A percentile compares a stretch with the other conserved stretches of the same genome.
Evolutionary conservation across 768 basidiomycete genomes (phyloP).

Genomic region (Lyophyllum semitale): DNA sequence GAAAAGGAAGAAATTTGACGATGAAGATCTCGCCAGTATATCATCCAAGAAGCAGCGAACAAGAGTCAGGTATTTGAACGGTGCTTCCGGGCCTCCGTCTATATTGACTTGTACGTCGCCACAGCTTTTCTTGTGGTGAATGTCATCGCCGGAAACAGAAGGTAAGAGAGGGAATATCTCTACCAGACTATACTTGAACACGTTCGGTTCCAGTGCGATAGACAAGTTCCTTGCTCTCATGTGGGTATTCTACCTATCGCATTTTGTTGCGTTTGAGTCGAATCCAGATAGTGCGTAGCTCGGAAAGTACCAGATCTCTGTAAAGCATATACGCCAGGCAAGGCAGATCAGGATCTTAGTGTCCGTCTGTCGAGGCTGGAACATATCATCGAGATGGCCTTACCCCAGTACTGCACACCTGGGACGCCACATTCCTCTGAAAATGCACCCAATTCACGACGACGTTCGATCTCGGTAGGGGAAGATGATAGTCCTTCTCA

Average conservation of each 20-base stretch:
- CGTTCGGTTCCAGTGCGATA: constrained; percentile 63
- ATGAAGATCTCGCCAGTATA: constrained; percentile 46
- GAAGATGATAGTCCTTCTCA: constrained; percentile 76
- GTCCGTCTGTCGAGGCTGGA: constrained; percentile 76
- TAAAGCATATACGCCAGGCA: constrained; percentile 87
- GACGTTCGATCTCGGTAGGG: constrained; percentile 49
- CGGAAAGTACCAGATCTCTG: constrained; percentile 88
- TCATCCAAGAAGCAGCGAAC: constrained; percentile 70
- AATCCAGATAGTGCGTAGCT: constrained; percentile 62
- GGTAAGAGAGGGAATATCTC: constrained; percentile 36
- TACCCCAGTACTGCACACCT: constrained; percentile 70
- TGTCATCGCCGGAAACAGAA: constrained; percentile 90
- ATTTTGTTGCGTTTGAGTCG: constrained; percentile 16
- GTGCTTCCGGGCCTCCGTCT: constrained; percentile 6
- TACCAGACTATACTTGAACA: constrained; percentile 11
- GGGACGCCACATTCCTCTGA: constrained; percentile 35
- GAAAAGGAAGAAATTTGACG: constrained; percentile 68
- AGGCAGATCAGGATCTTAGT: constrained; percentile 79
- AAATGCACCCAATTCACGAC: constrained; percentile 31
- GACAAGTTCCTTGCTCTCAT: constrained; percentile 84
- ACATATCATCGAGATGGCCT: constrained; percentile 76
- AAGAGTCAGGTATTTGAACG: constrained; percentile 64
- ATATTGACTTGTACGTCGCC: constrained; percentile 11
- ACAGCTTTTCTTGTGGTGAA: constrained; percentile 83
- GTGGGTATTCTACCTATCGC: constrained; percentile 39